Evolutionary conservation across 1,284 basidiomycete genomes (phyloP), one percentile per base, ranked within the genome.

Genomic region (Cystobasidium sp.): DNA sequence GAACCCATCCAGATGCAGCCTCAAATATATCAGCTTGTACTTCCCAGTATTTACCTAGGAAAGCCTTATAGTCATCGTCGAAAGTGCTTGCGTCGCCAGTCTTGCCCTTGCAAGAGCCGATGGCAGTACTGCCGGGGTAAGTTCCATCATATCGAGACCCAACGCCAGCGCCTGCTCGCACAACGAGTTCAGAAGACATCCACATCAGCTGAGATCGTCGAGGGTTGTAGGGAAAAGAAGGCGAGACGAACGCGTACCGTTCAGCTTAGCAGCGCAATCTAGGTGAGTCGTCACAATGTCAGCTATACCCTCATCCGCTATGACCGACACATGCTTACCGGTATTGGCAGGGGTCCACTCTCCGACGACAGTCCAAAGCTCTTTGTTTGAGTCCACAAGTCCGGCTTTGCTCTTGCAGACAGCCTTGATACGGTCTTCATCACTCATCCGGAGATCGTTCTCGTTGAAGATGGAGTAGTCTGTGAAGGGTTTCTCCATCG

Each of bases 11-110:
- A 66, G 88, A 86, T 8, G 73, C 84, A 22, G 44, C 74, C 74
- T 82, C 81, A 66, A 81, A 81, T 16, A 79, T 78, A 61, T 78
- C 77, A 20, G 77, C 78, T 76, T 97, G 94, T 0, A 91, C 91
- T 81, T 95, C 93, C 88, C 89, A 97, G 82, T 87, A 89, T 81
- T 90, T 86, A 64, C 91, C 84, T 71, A 97, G 84, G 86, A 91
- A 92, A 0, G 85, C 87, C 87, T 94, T 96, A 86, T 93, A 97
- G 75, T 84, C 86, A 24, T 86, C 82, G 79, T 88, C 91, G 83
- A 95, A 97, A 18, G 85, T 84, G 7, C 87, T 86, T 3, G 87
- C 89, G 51, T 84, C 85, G 39, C 94, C 94, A 0, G 91, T 90
- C 78, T 88, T 83, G 44, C 87, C 89, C 0, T 77, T 80, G 84